phyloP scores from a whole-genome alignment of 805 yeast genomes.

The Kluyveromyces wickerhamii region DNA sequence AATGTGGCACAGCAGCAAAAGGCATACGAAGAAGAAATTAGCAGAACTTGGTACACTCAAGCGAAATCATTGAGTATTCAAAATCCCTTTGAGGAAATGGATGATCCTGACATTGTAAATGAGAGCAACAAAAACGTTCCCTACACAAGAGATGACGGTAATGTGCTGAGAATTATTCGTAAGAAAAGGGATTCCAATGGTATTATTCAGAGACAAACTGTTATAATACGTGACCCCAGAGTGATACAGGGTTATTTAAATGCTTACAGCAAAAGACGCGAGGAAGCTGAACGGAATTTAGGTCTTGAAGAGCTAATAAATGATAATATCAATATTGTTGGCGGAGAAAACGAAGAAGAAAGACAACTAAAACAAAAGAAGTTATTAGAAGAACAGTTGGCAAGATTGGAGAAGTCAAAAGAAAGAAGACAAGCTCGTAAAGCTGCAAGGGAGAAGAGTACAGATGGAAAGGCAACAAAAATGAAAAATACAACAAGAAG shows the following conservation, averaged over 20 bases:
- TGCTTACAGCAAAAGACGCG: conserved; percentile 53
- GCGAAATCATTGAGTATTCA: conserved; percentile 45
- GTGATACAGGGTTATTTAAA: conserved; percentile 78
- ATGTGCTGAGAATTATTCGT: conserved; percentile 60
- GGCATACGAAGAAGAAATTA: conserved; percentile 84
- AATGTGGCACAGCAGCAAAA: conserved; percentile 82
- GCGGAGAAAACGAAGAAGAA: conserved; percentile 77
- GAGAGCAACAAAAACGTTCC: conserved; percentile 26
- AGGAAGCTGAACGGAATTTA: conserved; percentile 56
- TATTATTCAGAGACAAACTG: conserved; percentile 71
- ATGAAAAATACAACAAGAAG: conserved; percentile 50
- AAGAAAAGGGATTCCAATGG: conserved; percentile 80
- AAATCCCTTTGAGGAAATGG: conserved; percentile 31
- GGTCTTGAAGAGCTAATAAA: conserved; percentile 41
- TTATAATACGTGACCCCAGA: conserved; percentile 74
- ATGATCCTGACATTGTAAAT: conserved; percentile 32
- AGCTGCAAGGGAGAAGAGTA: conserved; percentile 37
- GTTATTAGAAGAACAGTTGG: conserved; percentile 73
- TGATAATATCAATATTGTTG: conserved; percentile 32
- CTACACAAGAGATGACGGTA: conserved; percentile 26
- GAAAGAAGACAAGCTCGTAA: conserved; percentile 56
- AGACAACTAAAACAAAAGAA: conserved; percentile 69
- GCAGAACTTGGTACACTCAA: conserved; percentile 85
- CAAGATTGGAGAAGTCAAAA: conserved; percentile 68
- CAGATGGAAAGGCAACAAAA: conserved; percentile 16